These are phyloP conservation scores for Clavariopsis aquatica DNA, from an alignment of 495 filamentous ascomycete genomes.

Conservation along the genomic window DNA sequence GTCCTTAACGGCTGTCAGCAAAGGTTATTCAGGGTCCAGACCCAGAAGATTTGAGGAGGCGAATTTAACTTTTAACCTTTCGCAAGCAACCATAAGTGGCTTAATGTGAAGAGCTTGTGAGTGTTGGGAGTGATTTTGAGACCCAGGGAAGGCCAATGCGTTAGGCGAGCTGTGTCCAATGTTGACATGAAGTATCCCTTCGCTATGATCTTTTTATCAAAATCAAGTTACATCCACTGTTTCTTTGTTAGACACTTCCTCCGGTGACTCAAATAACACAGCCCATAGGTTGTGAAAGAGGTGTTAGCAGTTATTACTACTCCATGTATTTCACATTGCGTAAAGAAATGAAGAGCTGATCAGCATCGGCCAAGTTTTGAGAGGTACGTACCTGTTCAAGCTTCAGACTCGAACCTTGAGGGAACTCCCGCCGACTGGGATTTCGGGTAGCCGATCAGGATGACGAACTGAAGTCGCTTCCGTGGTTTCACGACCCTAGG, in stretches of 20 bases:
- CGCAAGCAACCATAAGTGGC: conserved; percentile 1
- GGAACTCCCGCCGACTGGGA: neutral
- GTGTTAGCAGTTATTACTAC: too few relatives aligned
- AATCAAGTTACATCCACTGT: too few relatives aligned
- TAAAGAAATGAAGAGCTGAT: too few relatives aligned
- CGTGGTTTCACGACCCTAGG: neutral
- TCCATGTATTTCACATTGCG: too few relatives aligned
- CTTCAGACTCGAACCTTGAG: neutral
- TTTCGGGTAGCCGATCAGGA: neutral
- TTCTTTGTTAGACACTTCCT: too few relatives aligned
- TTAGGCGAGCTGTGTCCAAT: too few relatives aligned
- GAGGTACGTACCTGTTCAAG: neutral
- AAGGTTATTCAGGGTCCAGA: neutral
- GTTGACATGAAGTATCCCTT: too few relatives aligned
- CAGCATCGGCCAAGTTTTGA: neutral
- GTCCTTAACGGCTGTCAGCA: neutral
- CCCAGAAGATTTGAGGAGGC: neutral
- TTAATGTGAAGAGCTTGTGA: neutral
- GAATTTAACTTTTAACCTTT: neutral
- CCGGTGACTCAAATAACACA: too few relatives aligned
- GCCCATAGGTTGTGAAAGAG: too few relatives aligned
- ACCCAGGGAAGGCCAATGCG: too few relatives aligned
- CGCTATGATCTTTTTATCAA: too few relatives aligned
- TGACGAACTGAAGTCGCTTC: neutral
- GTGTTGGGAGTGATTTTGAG: too few relatives aligned